These are phyloP conservation scores for Penicillium longicatenatum DNA, from an alignment of 495 filamentous ascomycete species.

Conservation along the genomic window DNA sequence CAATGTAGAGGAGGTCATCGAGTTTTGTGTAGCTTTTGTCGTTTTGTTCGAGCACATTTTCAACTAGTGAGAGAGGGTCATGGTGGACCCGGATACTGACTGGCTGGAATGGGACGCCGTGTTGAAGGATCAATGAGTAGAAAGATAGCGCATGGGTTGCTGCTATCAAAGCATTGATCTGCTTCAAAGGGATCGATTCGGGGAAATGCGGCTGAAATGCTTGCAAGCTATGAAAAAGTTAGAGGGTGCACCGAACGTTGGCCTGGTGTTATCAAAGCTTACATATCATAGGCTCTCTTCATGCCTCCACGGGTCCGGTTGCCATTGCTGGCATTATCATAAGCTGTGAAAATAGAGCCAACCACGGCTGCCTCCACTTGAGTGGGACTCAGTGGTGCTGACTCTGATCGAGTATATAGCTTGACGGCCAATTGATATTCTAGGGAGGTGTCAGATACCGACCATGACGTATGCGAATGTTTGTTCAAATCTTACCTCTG, in stretches of 20 bases:
- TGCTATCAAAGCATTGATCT: conserved; percentile 68
- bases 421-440: conserved; percentile 67
- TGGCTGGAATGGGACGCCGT: conserved; percentile 89
- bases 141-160: conserved; percentile 87
- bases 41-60: conserved; percentile 88
- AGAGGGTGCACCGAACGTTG: not conserved
- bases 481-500: conserved; percentile 53
- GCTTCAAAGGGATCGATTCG: conserved; percentile 54
- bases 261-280: conserved; percentile 32
- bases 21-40: conserved; percentile 80
- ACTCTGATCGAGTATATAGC: conserved; percentile 60
- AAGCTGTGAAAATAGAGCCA: conserved; percentile 67
- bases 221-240: conserved; percentile 54
- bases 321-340: conserved; percentile 89
- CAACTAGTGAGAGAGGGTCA: conserved; percentile 82
- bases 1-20: conserved; percentile 81
- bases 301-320: conserved; percentile 81
- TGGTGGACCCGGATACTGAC: conserved; percentile 83
- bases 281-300: conserved; percentile 83
- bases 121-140: conserved; percentile 86
- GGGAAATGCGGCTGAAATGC: conserved; percentile 67
- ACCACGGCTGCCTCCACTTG: conserved; percentile 67
- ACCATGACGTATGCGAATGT: not conserved
- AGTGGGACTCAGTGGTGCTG: conserved; percentile 48
- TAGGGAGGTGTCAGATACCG: conserved; percentile 33